Evolutionary conservation across 352 stramenopile genomes (phyloP).

Genomic region (Aphanomyces invadans): DNA sequence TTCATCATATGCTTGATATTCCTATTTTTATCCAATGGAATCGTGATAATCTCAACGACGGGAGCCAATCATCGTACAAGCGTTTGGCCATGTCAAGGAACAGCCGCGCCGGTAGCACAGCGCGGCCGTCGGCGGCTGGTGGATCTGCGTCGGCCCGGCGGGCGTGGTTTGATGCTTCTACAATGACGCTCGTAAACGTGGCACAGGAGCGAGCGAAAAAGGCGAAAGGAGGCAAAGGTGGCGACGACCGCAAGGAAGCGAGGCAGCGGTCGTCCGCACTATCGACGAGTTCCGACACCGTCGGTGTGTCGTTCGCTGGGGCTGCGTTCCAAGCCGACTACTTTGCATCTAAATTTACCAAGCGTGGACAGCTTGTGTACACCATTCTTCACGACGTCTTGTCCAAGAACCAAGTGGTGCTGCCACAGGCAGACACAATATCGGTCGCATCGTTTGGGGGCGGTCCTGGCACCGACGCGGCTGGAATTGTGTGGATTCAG

Average conservation of each 20-base stretch:
- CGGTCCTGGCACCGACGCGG: constrained; percentile 18
- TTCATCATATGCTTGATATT: too few relatives aligned
- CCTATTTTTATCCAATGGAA: constrained; percentile 2
- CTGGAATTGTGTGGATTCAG: constrained; percentile 24
- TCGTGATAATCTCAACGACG: background rate
- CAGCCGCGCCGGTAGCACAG: background rate
- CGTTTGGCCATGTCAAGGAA: background rate
- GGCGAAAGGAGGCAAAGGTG: constrained; percentile 20
- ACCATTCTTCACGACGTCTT: constrained; percentile 18
- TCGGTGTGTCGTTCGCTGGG: constrained; percentile 23
- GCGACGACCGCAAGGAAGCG: constrained; percentile 7
- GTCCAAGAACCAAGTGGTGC: background rate
- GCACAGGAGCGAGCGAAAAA: constrained; percentile 15
- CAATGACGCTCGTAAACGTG: constrained; percentile 3
- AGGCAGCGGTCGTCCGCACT: constrained; percentile 15
- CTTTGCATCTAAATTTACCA: constrained; percentile 24
- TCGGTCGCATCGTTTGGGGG: constrained; percentile 20
- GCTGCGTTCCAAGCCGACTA: constrained; percentile 25
- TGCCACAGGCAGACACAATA: background rate
- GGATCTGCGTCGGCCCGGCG: background rate
- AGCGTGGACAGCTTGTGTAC: constrained; percentile 19
- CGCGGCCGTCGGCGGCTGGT: background rate
- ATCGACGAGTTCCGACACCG: constrained; percentile 23
- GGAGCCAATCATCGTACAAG: background rate
- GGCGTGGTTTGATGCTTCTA: constrained; percentile 20